A percentile compares a stretch with the other conserved stretches of the same genome.
phyloP scores from a whole-genome alignment of 495 filamentous ascomycete species.

The Penicillium subrubescens region DNA sequence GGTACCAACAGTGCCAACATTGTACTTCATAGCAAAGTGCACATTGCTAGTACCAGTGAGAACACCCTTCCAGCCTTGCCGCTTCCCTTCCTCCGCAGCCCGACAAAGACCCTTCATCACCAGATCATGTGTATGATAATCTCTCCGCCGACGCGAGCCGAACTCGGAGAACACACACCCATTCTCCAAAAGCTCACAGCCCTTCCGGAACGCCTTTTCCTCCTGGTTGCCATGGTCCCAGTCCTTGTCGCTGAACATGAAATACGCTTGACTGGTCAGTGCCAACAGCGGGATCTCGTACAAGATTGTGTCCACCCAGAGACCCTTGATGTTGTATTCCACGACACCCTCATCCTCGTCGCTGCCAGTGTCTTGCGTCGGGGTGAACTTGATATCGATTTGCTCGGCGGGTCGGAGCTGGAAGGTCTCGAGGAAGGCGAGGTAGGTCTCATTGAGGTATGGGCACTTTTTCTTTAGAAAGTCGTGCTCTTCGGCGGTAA shows the following conservation, averaged over 20 bases:
- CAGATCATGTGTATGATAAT: conserved; percentile 93
- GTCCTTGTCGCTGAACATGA: conserved; percentile 88
- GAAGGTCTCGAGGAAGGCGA: conserved; percentile 79
- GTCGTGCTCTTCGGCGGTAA: conserved; percentile 74
- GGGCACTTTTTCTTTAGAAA: conserved; percentile 80
- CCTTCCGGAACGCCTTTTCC: conserved; percentile 79
- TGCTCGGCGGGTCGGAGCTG: conserved; percentile 78
- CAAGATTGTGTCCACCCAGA: conserved; percentile 93
- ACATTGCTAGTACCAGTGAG: conserved; percentile 94
- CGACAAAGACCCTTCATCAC: conserved; percentile 81
- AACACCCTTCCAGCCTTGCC: conserved; percentile 64
- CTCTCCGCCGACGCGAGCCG: conserved; percentile 81
- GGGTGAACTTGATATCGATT: conserved; percentile 68
- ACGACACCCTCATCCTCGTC: conserved; percentile 74
- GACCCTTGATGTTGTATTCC: conserved; percentile 70
- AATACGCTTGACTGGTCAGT: conserved; percentile 92
- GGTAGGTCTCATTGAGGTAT: conserved; percentile 76
- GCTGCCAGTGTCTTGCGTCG: conserved; percentile 63
- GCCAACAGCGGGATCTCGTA: conserved; percentile 96
- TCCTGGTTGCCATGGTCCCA: conserved; percentile 86
- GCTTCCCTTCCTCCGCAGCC: conserved; percentile 67
- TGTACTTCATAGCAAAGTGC: conserved; percentile 92
- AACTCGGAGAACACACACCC: conserved; percentile 95
- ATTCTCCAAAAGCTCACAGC: conserved; percentile 68
- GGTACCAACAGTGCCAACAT: conserved; percentile 80